These are phyloP conservation scores for Hyaloscypha bicolor DNA, from an alignment of 495 filamentous ascomycete genomes.

Conservation along the genomic window DNA sequence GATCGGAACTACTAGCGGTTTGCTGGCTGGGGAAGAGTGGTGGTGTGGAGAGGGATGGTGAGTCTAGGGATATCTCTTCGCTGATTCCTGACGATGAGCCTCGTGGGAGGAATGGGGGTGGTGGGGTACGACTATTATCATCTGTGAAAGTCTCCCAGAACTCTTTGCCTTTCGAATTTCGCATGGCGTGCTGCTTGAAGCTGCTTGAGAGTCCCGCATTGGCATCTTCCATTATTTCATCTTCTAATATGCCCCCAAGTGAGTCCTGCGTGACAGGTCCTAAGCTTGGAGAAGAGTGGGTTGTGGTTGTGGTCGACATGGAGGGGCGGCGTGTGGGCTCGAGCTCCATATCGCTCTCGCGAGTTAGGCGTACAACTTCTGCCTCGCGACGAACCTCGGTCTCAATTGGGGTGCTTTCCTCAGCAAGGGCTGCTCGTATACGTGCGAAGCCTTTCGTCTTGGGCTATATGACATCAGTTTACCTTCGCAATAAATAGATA, in stretches of 20 bases:
- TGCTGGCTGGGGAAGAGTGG: conserved; percentile 15
- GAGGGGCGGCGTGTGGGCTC: conserved; percentile 33
- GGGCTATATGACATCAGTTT: conserved; percentile 50
- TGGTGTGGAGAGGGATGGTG: conserved; percentile 43
- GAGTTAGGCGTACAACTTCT: conserved; percentile 91
- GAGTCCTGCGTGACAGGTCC: conserved; percentile 42
- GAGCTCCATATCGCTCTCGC: conserved; percentile 66
- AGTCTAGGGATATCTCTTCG: conserved; percentile 79
- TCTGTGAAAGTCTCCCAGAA: conserved; percentile 82
- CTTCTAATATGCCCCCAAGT: conserved; percentile 61
- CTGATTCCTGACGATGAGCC: conserved; percentile 29
- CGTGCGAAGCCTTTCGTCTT: conserved; percentile 95
- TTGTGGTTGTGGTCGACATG: conserved; percentile 48
- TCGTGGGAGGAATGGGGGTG: conserved; percentile 36
- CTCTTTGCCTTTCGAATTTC: conserved; percentile 68
- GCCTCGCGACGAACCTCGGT: conserved; percentile 89
- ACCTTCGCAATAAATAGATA: not conserved
- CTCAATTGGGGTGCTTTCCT: conserved; percentile 86
- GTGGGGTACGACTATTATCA: conserved; percentile 52
- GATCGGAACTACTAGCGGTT: conserved; percentile 23
- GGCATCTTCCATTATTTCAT: conserved; percentile 61
- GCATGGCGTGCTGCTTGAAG: conserved; percentile 72
- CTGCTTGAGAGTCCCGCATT: conserved; percentile 53
- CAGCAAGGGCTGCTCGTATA: conserved; percentile 83
- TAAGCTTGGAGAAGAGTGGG: conserved; percentile 53